Percentiles rank a stretch among this genome's conserved stretches.
These are phyloP conservation scores for Acacia melanoxylon DNA, from an alignment of 306 rosid genomes.

Conservation along the genomic window DNA sequence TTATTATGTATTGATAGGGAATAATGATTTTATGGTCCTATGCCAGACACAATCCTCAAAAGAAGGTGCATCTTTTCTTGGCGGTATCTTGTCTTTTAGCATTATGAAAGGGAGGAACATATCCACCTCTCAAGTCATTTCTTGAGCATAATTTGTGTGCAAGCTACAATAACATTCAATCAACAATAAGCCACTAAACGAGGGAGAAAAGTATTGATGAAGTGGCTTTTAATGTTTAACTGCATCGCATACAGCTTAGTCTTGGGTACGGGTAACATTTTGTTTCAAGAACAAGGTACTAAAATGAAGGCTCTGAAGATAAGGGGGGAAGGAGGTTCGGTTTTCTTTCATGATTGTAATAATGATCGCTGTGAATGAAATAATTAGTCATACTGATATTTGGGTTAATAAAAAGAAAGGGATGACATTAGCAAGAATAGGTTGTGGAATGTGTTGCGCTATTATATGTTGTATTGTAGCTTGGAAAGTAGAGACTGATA, in stretches of 20 bases:
- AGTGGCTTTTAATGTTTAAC: not conserved
- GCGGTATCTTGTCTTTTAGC: not conserved
- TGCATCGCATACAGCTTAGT: not conserved
- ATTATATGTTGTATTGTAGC: not conserved
- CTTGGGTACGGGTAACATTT: not conserved
- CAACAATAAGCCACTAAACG: not conserved
- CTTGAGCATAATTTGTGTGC: not conserved
- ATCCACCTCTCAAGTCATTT: not conserved
- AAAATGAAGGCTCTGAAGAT: not conserved
- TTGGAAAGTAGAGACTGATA: not conserved
- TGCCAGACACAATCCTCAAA: not conserved
- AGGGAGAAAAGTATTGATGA: not conserved
- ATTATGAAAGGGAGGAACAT: not conserved
- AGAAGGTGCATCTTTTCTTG: not conserved
- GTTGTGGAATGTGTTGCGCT: not conserved
- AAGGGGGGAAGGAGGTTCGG: not conserved
- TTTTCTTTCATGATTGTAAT: not conserved
- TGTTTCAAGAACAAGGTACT: not conserved
- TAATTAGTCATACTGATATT: not conserved
- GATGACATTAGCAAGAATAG: not conserved
- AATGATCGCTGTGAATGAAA: not conserved
- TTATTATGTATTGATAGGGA: not conserved
- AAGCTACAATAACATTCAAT: not conserved
- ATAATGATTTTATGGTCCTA: not conserved
- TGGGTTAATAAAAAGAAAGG: not conserved